Conservation (phyloP, 108 stramenopile genomes). For the Phaeodactylum tricornutum region DNA sequence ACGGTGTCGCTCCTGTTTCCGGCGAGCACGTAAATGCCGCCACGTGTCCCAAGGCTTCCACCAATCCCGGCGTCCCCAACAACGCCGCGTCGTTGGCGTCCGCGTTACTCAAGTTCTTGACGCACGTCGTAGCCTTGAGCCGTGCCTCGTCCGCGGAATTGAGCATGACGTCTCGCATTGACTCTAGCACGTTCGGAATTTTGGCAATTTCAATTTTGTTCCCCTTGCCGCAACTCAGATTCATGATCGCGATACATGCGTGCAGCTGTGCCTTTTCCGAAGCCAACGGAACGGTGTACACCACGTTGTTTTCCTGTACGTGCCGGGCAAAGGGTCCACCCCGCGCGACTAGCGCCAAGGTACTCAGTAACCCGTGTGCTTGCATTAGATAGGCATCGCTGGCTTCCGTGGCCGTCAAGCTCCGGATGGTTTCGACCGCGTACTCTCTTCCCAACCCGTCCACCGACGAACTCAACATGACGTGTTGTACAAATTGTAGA, state of each 20-base stretch:
- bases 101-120: constrained; percentile 84
- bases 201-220: constrained; percentile 85
- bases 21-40: constrained; percentile 63
- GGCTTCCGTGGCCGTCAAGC: constrained; percentile 82
- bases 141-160: constrained; percentile 62
- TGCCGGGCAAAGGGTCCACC: constrained; percentile 72
- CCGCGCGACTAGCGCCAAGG: constrained; percentile 66
- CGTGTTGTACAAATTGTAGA: constrained; percentile 66
- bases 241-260: constrained; percentile 89
- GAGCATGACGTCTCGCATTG: constrained; percentile 84
- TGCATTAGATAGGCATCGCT: constrained; percentile 76
- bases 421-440: constrained; percentile 81
- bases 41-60: constrained; percentile 71
- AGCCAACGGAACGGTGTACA: constrained; percentile 38
- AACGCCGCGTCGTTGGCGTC: constrained; percentile 83
- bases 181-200: constrained; percentile 59
- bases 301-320: constrained; percentile 17
- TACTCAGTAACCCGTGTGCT: constrained; percentile 54
- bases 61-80: constrained; percentile 66
- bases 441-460: constrained; percentile 79
- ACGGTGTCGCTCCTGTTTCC: constrained; percentile 63
- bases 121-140: constrained; percentile 85
- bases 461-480: constrained; percentile 52
- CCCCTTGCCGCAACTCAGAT: constrained; percentile 82
- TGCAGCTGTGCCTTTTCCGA: constrained; percentile 76